phyloP scores from a whole-genome alignment of 305 asterid genomes.

The Fraxinus greggii region DNA sequence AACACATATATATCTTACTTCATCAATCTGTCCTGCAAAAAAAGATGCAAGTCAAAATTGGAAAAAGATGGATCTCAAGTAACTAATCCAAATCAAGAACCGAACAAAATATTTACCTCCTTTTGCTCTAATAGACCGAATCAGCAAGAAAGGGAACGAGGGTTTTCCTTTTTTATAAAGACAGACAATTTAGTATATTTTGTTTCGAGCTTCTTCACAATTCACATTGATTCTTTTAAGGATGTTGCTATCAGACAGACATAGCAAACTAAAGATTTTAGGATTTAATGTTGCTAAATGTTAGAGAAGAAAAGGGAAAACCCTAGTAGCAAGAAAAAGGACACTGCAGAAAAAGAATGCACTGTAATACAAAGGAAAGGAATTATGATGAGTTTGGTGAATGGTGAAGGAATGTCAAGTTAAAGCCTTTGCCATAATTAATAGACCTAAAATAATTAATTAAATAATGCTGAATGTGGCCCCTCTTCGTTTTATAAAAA shows the following conservation, averaged over 20 bases:
- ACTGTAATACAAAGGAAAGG: slow-evolving; percentile 17
- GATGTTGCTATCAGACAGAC: background rate
- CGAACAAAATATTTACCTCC: background rate
- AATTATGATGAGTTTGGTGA: slow-evolving; percentile 11
- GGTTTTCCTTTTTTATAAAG: slow-evolving; percentile 1
- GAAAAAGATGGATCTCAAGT: slow-evolving; percentile 1
- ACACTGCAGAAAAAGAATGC: background rate
- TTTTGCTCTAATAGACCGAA: background rate
- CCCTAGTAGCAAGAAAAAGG: slow-evolving; percentile 26
- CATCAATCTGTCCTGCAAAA: slow-evolving; percentile 11
- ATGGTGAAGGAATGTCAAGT: slow-evolving; percentile 18
- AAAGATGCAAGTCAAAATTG: background rate
- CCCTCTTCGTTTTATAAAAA: background rate
- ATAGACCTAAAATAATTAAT: background rate
- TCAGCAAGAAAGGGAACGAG: background rate
- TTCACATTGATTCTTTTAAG: slow-evolving; percentile 8
- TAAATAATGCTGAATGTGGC: background rate
- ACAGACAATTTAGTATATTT: background rate
- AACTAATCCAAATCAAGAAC: background rate
- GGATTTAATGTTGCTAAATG: background rate
- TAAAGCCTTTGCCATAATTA: slow-evolving; percentile 13
- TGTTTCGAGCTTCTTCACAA: background rate
- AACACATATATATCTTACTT: background rate
- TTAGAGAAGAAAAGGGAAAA: slow-evolving; percentile 16
- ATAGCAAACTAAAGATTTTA: background rate